Evolutionary conservation across 768 basidiomycete species (phyloP).

Genomic region (Mrakia frigida): DNA sequence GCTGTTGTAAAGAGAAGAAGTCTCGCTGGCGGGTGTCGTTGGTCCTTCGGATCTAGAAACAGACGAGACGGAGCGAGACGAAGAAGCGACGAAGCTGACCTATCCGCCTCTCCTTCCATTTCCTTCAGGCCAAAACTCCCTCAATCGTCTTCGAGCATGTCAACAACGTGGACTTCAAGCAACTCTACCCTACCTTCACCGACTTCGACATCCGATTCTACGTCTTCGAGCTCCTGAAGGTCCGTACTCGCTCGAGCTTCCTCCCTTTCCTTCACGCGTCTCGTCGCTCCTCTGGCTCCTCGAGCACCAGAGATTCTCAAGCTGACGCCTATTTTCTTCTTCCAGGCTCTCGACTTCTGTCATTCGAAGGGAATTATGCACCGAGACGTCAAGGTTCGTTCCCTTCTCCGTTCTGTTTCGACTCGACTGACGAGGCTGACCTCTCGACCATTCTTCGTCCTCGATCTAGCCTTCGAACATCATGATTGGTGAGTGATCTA

Average conservation of each 20-base stretch:
- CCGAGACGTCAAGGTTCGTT: slow-evolving; percentile 70
- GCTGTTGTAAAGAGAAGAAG: no score
- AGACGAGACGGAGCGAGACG: no score
- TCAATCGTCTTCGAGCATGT: slow-evolving; percentile 96
- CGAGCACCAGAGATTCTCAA: background rate
- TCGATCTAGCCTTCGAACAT: slow-evolving; percentile 75
- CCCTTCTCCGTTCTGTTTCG: no score
- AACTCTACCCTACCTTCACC: slow-evolving; percentile 88
- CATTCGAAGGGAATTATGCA: slow-evolving; percentile 99
- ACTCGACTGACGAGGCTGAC: background rate
- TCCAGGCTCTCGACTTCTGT: slow-evolving; percentile 79
- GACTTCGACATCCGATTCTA: slow-evolving; percentile 95
- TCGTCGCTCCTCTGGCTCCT: background rate
- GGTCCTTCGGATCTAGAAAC: no score
- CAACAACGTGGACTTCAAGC: slow-evolving; percentile 96
- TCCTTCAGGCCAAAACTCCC: slow-evolving; percentile 79
- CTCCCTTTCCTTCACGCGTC: slow-evolving; percentile 4
- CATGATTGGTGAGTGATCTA: slow-evolving; percentile 58
- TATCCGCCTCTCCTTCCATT: background rate
- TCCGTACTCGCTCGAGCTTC: slow-evolving; percentile 39
- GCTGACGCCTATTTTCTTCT: background rate
- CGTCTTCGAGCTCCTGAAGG: slow-evolving; percentile 94
- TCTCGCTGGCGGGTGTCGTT: no score
- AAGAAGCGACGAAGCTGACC: background rate
- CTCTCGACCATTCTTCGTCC: no score